Conservation (phyloP, 2,329 filamentous ascomycete genomes). For the Penicillium hordei region DNA sequence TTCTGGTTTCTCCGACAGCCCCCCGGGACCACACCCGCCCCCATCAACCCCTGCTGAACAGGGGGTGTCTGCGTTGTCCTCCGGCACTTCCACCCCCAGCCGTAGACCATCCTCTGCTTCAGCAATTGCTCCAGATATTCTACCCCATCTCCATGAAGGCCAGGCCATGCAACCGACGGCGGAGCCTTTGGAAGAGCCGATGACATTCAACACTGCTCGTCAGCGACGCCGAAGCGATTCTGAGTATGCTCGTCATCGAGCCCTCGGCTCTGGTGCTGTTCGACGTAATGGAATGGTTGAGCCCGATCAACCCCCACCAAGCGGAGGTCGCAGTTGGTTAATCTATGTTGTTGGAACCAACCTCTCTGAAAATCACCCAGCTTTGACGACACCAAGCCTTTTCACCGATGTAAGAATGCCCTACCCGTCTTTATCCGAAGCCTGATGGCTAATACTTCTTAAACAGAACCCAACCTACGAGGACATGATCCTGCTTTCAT, state of each 20-base stretch:
- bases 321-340: conserved; percentile 65
- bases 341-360: conserved; percentile 71
- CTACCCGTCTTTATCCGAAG: neutral
- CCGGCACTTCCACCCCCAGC: conserved; percentile 52
- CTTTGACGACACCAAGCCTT: conserved; percentile 66
- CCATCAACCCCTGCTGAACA: conserved; percentile 64
- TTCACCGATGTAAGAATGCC: conserved; percentile 61
- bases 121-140: conserved; percentile 37
- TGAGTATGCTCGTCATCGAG: conserved; percentile 55
- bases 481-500: conserved; percentile 69
- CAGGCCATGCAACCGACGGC: conserved; percentile 36
- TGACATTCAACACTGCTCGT: conserved; percentile 45
- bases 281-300: conserved; percentile 65
- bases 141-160: conserved; percentile 44
- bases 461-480: conserved; percentile 64
- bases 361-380: conserved; percentile 68
- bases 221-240: conserved; percentile 60
- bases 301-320: conserved; percentile 51
- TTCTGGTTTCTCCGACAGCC: conserved; percentile 54
- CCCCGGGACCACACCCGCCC: conserved; percentile 60
- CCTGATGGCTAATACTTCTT: conserved; percentile 13
- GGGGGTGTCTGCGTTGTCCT: conserved; percentile 55
- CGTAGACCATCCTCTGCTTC: conserved; percentile 51
- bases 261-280: conserved; percentile 61
- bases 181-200: conserved; percentile 45